These are phyloP conservation scores for Wallacemonas collosoma DNA, from an alignment of 208 protist genomes.

Conservation along the genomic window DNA sequence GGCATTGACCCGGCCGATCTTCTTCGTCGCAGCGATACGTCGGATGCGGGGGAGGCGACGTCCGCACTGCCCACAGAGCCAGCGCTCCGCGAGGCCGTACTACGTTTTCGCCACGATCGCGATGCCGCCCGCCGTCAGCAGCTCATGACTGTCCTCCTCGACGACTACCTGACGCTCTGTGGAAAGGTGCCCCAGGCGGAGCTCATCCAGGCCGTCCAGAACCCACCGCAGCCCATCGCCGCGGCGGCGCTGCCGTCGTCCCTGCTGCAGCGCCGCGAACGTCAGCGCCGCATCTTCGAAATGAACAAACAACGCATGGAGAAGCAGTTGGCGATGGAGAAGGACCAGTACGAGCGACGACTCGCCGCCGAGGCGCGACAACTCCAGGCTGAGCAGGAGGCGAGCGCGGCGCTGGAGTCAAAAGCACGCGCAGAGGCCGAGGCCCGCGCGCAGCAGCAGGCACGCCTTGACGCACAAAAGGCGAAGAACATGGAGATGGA, in stretches of 20 bases:
- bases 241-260: conserved; percentile 35
- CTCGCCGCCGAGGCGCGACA: conserved; percentile 43
- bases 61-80: conserved; percentile 16
- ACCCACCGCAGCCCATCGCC: conserved; percentile 13
- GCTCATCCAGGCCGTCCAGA: conserved; percentile 44
- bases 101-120: conserved; percentile 41
- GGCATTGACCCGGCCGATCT: conserved; percentile 65
- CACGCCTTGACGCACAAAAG: conserved; percentile 52
- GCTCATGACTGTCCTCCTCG: conserved; percentile 37
- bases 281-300: conserved; percentile 55
- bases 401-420: conserved; percentile 23
- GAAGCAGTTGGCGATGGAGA: conserved; percentile 45
- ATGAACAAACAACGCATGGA: conserved; percentile 53
- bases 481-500: conserved; percentile 50
- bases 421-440: conserved; percentile 46
- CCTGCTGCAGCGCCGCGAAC: conserved; percentile 52
- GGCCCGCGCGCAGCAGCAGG: conserved; percentile 37
- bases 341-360: conserved; percentile 46
- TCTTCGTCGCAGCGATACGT: conserved; percentile 2
- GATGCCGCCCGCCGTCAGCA: conserved; percentile 24
- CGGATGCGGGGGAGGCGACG: conserved; percentile 16
- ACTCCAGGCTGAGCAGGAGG: conserved; percentile 55
- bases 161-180: conserved; percentile 64
- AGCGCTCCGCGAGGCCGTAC: conserved; percentile 40
- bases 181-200: conserved; percentile 39